Base-by-base conservation (phyloP, 2,329 filamentous ascomycete genomes). In the Akanthomyces muscarius region DNA sequence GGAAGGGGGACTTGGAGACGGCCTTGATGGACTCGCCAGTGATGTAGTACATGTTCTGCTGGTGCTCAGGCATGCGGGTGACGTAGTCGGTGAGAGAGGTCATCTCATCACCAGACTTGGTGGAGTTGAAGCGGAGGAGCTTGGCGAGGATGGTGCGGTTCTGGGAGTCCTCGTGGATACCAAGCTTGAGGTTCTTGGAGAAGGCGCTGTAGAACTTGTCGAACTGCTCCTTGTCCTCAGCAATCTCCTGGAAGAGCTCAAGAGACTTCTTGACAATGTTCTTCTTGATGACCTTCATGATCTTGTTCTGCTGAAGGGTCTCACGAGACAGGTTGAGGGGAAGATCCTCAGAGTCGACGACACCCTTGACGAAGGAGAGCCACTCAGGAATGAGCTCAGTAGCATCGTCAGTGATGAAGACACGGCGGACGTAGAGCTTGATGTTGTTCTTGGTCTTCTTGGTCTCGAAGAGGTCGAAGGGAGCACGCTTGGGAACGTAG, bases 391-490 rank as follows among this genome's bases (percentile, higher is more conserved):
- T 96, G 82, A 99, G 90, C 78, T 99, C 95, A 72, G 95, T 98
- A 73, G 95, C 95, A 80, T 99, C 95, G 72, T 99, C 95, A 66
- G 95, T 99, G 86, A 99, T 99, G 90, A 99, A 99, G 81, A 99
- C 95, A 79, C 95, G 95, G 80, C 95, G 94, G 76, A 99, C 95
- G 83, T 99, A 99, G 73, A 99, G 89, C 90, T 99, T 99, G 88
- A 99, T 98, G 90, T 99, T 99, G 91, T 98, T 99, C 92, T 99
- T 99, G 77, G 94, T 97, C 90, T 97, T 97, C 92, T 99, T 99
- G 78, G 94, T 97, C 90, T 99, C 95, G 80, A 99, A 99, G 67
- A 99, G 91, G 77, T 99, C 95, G 80, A 99, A 99, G 73, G 95
- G 95, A 80, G 95, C 95, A 75, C 95, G 94, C 91, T 99, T 98